Evolutionary conservation across 2,329 filamentous ascomycete species (phyloP).

Genomic region (Thelonectria olida): DNA sequence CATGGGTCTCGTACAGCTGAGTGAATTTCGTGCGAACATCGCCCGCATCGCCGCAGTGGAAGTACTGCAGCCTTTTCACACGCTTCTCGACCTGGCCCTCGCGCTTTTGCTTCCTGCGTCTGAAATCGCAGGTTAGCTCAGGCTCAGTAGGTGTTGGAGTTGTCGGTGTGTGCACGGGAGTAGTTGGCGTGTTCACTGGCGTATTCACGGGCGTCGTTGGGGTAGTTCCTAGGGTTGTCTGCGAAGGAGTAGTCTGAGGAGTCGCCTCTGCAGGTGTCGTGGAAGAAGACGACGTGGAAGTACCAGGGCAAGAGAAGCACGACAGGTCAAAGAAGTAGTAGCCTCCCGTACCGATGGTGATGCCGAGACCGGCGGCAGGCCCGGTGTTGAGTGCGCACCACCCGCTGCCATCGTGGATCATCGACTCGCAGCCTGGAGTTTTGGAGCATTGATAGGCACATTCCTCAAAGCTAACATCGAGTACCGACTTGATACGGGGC

Average conservation of each 20-base stretch:
- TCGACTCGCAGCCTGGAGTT: background rate
- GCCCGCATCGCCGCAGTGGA: background rate
- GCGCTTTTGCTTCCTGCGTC: no score
- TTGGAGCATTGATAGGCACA: background rate
- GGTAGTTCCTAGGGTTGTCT: background rate
- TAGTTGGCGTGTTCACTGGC: background rate
- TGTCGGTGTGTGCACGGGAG: no score
- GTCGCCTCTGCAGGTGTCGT: background rate
- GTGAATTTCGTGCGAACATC: background rate
- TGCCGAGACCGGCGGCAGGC: background rate
- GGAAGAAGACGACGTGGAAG: background rate
- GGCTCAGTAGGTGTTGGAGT: no score
- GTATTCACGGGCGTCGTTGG: background rate
- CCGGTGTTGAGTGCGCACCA: background rate
- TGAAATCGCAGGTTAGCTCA: no score
- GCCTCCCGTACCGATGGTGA: background rate
- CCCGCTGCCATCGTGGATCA: background rate
- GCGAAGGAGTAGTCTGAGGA: background rate
- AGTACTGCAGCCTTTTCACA: no score
- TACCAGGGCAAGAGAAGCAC: background rate
- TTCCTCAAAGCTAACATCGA: background rate
- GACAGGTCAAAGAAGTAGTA: background rate
- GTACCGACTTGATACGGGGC: background rate
- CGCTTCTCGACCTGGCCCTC: no score
- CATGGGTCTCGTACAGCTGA: background rate